A percentile compares a stretch with the other conserved stretches of the same genome.
Evolutionary conservation across 495 filamentous ascomycete genomes (phyloP).

Genomic region (Xylaria scruposa): DNA sequence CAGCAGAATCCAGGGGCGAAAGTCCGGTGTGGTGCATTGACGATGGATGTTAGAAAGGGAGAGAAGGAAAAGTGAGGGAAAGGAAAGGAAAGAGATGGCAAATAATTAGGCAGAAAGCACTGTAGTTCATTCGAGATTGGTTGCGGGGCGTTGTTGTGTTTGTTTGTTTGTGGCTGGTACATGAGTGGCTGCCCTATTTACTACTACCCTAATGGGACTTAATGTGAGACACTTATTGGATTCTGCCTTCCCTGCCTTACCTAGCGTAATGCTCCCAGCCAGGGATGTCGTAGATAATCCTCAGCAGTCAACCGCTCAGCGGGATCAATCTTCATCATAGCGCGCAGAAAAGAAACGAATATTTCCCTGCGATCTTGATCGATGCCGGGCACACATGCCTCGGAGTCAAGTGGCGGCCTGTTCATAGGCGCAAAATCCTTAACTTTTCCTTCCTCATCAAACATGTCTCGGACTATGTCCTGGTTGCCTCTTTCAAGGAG

Average conservation of each 20-base stretch:
- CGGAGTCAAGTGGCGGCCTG: not conserved
- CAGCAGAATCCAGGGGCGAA: too few species aligned
- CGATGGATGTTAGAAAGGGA: too few species aligned
- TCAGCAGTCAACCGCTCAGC: not conserved
- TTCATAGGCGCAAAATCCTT: not conserved
- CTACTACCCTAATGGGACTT: too few species aligned
- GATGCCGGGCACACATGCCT: not conserved
- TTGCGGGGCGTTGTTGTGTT: too few species aligned
- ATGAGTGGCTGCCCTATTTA: too few species aligned
- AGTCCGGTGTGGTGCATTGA: too few species aligned
- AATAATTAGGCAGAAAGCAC: too few species aligned
- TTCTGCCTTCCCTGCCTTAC: not conserved
- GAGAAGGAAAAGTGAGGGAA: too few species aligned
- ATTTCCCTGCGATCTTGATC: not conserved
- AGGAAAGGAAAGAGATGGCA: too few species aligned
- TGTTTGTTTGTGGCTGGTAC: too few species aligned
- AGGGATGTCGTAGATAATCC: not conserved
- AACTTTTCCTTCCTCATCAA: constrained; percentile 3
- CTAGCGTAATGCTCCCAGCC: not conserved
- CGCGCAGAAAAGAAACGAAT: not conserved
- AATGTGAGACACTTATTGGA: too few species aligned
- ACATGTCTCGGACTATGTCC: constrained; percentile 28
- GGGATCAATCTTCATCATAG: constrained; percentile 2
- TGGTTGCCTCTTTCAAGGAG: constrained; percentile 35
- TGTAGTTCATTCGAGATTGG: too few species aligned